These are phyloP conservation scores for Coniochaeta sp. DNA, from an alignment of 2,329 filamentous ascomycete species.

Conservation along the genomic window DNA sequence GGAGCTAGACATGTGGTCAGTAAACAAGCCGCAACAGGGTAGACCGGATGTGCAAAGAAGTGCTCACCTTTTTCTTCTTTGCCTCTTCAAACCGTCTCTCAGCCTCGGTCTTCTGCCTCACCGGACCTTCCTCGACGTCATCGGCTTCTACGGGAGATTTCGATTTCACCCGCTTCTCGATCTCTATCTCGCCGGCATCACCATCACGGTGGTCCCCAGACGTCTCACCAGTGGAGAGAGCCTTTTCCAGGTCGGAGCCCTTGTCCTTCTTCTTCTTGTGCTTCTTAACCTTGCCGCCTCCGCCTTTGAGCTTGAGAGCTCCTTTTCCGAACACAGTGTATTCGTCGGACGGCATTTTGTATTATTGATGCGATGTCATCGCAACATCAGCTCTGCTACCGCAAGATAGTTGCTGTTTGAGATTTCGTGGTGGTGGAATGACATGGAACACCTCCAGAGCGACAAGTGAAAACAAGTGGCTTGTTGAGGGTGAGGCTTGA, in stretches of 20 bases:
- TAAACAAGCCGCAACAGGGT: not conserved
- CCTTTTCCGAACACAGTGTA: constrained; percentile 61
- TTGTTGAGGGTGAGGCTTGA: not conserved
- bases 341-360: constrained; percentile 63
- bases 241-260: constrained; percentile 38
- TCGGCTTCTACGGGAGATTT: constrained; percentile 9
- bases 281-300: constrained; percentile 42
- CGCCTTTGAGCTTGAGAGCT: constrained; percentile 77
- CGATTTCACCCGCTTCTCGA: not conserved
- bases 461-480: not conserved
- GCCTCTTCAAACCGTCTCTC: constrained; percentile 76
- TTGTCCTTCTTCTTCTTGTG: constrained; percentile 60
- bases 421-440: not conserved
- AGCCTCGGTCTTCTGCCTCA: constrained; percentile 67
- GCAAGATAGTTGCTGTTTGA: not conserved
- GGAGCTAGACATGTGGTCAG: constrained; percentile 46
- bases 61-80: constrained; percentile 59
- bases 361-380: not conserved
- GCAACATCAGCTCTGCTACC: not conserved
- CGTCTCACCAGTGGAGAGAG: constrained; percentile 22
- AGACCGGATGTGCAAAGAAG: not conserved
- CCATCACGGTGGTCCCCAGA: constrained; percentile 14
- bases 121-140: constrained; percentile 16
- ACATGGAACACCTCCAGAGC: not conserved
- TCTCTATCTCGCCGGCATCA: constrained; percentile 9